These are phyloP conservation scores for Colletotrichum sp. DNA, from an alignment of 2,329 filamentous ascomycete species.

Conservation along the genomic window DNA sequence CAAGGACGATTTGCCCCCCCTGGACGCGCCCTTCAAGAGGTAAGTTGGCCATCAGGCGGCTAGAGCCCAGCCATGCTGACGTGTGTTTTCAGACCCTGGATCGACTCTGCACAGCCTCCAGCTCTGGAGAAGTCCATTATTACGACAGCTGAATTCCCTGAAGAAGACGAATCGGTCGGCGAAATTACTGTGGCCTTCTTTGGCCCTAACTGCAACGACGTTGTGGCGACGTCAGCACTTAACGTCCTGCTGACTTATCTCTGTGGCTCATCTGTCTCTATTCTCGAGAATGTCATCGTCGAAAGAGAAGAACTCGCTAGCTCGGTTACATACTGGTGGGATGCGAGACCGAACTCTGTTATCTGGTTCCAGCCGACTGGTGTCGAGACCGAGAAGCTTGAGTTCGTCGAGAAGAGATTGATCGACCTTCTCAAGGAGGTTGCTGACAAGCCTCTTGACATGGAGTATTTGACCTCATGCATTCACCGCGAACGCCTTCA, in stretches of 20 bases:
- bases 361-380: slow-evolving; percentile 87
- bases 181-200: slow-evolving; percentile 88
- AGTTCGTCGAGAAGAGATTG: slow-evolving; percentile 82
- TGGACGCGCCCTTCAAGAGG: slow-evolving; percentile 77
- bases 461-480: slow-evolving; percentile 89
- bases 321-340: slow-evolving; percentile 79
- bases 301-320: slow-evolving; percentile 93
- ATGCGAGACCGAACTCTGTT: slow-evolving; percentile 79
- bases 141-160: slow-evolving; percentile 87
- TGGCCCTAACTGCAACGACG: slow-evolving; percentile 80
- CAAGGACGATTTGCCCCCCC: slow-evolving; percentile 77
- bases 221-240: slow-evolving; percentile 71
- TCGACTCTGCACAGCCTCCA: slow-evolving; percentile 82
- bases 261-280: slow-evolving; percentile 88
- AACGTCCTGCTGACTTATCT: slow-evolving; percentile 85
- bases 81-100: slow-evolving; percentile 68
- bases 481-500: slow-evolving; percentile 81
- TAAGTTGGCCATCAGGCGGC: slow-evolving; percentile 20
- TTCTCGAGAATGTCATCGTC: slow-evolving; percentile 90
- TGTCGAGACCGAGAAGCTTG: slow-evolving; percentile 85
- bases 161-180: slow-evolving; percentile 93
- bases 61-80: background rate
- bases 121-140: slow-evolving; percentile 73
- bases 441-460: slow-evolving; percentile 79
- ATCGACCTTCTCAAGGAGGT: slow-evolving; percentile 84